Base-by-base conservation (phyloP, 2,329 filamentous ascomycete genomes). In the Xylariomycetidae sp. region DNA sequence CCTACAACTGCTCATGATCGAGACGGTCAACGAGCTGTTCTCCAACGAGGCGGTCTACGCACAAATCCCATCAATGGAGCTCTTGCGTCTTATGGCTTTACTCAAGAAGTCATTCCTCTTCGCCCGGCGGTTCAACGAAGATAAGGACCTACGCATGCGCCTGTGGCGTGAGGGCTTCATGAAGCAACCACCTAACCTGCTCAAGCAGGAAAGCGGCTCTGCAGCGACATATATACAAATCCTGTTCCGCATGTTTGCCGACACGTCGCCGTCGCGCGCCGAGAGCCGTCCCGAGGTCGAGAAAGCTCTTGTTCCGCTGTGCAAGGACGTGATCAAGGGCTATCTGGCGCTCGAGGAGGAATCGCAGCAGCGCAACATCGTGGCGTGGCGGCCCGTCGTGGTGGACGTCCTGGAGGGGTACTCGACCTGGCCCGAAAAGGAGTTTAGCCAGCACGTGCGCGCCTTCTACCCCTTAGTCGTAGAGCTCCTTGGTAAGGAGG, bases 101-200 rank as follows among this genome's bases (percentile, higher is more conserved):
- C 72, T 99, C 18, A 98, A 98, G 65, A 92, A 94, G 57, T 92
- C 85, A 17, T 98, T 95, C 64, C 80, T 94, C 39, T 99, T 99
- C 49, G 92, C 94, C 27, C 89, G 94, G 54, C 85, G 84, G 50
- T 99, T 99, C 72, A 99, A 99, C 60, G 88, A 88, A 44, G 89
- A 98, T 64, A 94, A 95, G 62, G 92, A 97, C 47, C 70, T 99
- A 23, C 81, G 92, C 28, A 94, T 94, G 74, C 80, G 87, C 13
- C 72, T 99, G 13, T 98, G 94, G 88, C 76, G 88, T 31, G 92
- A 98, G 59, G 92, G 94, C 1, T 99, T 98, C 71, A 99, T 99
- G 92, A 95, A 94, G 64, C 92, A 98, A 57, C 90, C 92, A 12
- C 92, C 92, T 3, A 99, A 99, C 53, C 71, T 99, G 10, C 74